phyloP scores from a whole-genome alignment of 495 filamentous ascomycete species.

The Xylaria venustula region DNA sequence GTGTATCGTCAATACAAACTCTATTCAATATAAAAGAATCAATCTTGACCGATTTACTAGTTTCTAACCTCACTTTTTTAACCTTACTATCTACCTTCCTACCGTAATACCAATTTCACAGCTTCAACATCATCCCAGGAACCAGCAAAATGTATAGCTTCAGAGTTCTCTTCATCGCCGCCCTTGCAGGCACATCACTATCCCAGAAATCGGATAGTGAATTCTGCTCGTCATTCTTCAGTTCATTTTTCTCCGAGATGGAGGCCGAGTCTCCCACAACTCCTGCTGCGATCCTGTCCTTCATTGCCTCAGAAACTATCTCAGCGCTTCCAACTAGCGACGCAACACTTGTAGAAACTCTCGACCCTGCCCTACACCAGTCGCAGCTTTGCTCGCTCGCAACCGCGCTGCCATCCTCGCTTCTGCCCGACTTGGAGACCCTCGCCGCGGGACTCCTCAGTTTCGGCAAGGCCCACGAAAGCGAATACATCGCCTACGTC shows the following conservation, averaged over 20 bases:
- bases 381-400: not conserved
- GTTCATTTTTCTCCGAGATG: not conserved
- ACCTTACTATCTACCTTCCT: too few species aligned
- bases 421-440: not conserved
- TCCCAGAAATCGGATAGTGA: not conserved
- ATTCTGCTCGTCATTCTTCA: not conserved
- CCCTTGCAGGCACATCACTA: constrained; percentile 2
- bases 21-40: too few species aligned
- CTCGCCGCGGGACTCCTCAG: not conserved
- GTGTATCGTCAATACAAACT: too few species aligned
- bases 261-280: not conserved
- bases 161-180: not conserved
- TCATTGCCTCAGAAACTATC: not conserved
- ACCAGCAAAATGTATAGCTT: not conserved
- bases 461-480: not conserved
- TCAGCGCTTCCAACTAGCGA: not conserved
- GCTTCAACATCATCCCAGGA: too few species aligned
- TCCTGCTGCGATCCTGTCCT: constrained; percentile 1
- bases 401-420: not conserved
- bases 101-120: too few species aligned
- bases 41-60: too few species aligned
- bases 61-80: too few species aligned
- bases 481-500: not conserved
- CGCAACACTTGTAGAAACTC: too few species aligned
- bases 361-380: not conserved